A percentile compares a stretch with the other conserved stretches of the same genome.
Evolutionary conservation across 768 basidiomycete species (phyloP).

Genomic region (Amanita pallidorosea): DNA sequence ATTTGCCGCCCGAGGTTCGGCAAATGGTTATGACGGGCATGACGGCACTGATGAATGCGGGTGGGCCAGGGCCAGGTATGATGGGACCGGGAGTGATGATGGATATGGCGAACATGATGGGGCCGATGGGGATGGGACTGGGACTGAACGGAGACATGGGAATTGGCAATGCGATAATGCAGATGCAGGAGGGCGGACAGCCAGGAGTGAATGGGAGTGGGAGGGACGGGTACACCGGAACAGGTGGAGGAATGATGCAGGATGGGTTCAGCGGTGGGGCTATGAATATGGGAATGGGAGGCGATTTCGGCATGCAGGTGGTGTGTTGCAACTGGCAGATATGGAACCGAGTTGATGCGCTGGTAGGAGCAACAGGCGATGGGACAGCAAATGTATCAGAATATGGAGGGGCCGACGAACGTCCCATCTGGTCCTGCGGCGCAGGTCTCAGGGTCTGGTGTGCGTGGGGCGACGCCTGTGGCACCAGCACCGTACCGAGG

Average conservation of each 20-base stretch:
- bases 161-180: slow-evolving; percentile 51
- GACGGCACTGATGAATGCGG: slow-evolving; percentile 57
- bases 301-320: slow-evolving; percentile 71
- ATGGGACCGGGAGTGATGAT: slow-evolving; percentile 67
- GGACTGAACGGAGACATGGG: slow-evolving; percentile 61
- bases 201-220: slow-evolving; percentile 25
- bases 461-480: slow-evolving; percentile 24
- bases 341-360: background rate
- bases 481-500: slow-evolving; percentile 26
- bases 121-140: slow-evolving; percentile 51
- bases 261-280: slow-evolving; percentile 38
- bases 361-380: slow-evolving; percentile 48
- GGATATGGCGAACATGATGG: slow-evolving; percentile 65
- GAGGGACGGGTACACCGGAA: slow-evolving; percentile 29
- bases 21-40: slow-evolving; percentile 84
- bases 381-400: slow-evolving; percentile 60
- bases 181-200: slow-evolving; percentile 31
- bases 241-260: slow-evolving; percentile 36
- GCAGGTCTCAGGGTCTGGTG: slow-evolving; percentile 15
- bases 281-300: slow-evolving; percentile 64
- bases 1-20: slow-evolving; percentile 71
- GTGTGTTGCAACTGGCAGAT: slow-evolving; percentile 14
- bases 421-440: slow-evolving; percentile 35
- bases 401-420: slow-evolving; percentile 41
- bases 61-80: slow-evolving; percentile 28